Evolutionary conservation across 2,329 filamentous ascomycete species (phyloP).

Genomic region (Ophiostoma himal-ulmi): DNA sequence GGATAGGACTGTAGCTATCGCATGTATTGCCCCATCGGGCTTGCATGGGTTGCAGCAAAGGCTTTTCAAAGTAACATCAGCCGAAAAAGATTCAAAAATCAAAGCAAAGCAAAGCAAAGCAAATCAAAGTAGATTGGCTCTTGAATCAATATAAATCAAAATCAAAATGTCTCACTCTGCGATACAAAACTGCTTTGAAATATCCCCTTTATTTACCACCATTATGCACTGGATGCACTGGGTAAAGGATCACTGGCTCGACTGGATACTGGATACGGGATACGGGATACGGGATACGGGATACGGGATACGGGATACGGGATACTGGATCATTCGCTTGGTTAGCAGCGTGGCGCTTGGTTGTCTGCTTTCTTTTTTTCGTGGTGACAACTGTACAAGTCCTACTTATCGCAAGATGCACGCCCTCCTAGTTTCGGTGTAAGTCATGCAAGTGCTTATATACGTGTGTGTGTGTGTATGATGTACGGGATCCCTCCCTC

Average conservation of each 20-base stretch:
- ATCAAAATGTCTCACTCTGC: not conserved
- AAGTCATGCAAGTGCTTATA: not conserved
- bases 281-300: too few relatives aligned
- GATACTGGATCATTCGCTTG: too few relatives aligned
- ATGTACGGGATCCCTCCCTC: conserved; percentile 19
- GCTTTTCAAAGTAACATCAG: not conserved
- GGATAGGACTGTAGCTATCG: not conserved
- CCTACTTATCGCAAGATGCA: not conserved
- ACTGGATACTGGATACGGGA: too few relatives aligned
- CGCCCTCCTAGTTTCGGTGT: conserved; percentile 1
- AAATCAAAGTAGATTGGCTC: not conserved
- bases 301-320: too few relatives aligned
- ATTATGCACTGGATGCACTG: not conserved
- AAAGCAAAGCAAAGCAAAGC: not conserved
- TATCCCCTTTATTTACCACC: not conserved
- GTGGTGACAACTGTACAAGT: not conserved
- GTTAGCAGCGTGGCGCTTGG: not conserved
- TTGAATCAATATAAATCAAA: not conserved
- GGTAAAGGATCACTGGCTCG: too few relatives aligned
- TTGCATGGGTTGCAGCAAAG: not conserved
- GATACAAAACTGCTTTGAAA: not conserved
- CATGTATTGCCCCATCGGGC: not conserved
- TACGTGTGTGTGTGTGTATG: conserved; percentile 9
- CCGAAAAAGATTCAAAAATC: not conserved
- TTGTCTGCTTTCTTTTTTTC: not conserved